These are phyloP conservation scores for Saitozyma podzolica DNA, from an alignment of 768 basidiomycete species.

Conservation along the genomic window DNA sequence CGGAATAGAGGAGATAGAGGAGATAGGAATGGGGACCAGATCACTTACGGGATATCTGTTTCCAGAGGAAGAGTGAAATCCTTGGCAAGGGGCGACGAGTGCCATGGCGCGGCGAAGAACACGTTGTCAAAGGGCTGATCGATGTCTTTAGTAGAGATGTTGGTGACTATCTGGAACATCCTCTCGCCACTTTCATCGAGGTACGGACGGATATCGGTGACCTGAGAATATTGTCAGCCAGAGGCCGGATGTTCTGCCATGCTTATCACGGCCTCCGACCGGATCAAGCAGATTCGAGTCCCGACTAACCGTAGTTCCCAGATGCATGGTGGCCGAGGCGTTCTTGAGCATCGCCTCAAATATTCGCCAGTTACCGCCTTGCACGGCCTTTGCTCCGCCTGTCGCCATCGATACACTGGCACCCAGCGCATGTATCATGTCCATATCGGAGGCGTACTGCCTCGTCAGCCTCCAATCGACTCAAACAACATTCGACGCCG, in stretches of 20 bases:
- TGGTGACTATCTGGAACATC: slow-evolving; percentile 29
- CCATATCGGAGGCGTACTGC: slow-evolving; percentile 62
- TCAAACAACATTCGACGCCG: not conserved
- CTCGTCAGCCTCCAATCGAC: slow-evolving; percentile 11
- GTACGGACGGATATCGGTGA: slow-evolving; percentile 49
- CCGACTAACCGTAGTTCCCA: slow-evolving; percentile 66
- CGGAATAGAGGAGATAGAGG: slow-evolving; percentile 1
- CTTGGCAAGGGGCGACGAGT: slow-evolving; percentile 57
- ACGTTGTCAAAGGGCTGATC: slow-evolving; percentile 64
- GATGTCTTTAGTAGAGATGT: slow-evolving; percentile 27
- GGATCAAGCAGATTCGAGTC: too few relatives aligned
- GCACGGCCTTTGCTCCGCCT: slow-evolving; percentile 64
- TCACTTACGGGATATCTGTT: slow-evolving; percentile 37
- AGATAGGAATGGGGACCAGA: slow-evolving; percentile 52
- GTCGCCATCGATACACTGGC: slow-evolving; percentile 73
- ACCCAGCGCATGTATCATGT: slow-evolving; percentile 73
- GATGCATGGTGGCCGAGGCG: slow-evolving; percentile 68
- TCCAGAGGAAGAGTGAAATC: slow-evolving; percentile 15
- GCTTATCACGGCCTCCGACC: not conserved
- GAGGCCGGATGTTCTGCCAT: too few relatives aligned
- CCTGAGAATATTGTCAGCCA: slow-evolving; percentile 50
- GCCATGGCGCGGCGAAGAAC: slow-evolving; percentile 83
- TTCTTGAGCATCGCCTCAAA: slow-evolving; percentile 76
- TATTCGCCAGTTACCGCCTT: slow-evolving; percentile 79
- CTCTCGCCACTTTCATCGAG: slow-evolving; percentile 15